Evolutionary conservation across 1,284 basidiomycete genomes (phyloP).

Genomic region (Cryptococcus sp.): DNA sequence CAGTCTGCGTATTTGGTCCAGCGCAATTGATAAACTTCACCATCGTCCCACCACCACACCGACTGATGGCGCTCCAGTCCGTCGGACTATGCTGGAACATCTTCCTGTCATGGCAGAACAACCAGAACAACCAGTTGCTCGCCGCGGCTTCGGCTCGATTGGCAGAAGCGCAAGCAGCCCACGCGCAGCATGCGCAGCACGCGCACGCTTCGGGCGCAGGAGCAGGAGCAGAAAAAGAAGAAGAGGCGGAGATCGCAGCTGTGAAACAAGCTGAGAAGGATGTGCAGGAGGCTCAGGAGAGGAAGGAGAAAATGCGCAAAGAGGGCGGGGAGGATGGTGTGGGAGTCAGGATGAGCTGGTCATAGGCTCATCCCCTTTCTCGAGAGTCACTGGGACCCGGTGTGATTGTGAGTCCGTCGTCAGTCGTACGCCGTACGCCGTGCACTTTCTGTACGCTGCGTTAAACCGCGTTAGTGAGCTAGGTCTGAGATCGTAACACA

Average conservation of each 20-base stretch:
- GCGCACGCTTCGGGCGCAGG: background rate
- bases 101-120: conserved; percentile 44
- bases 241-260: conserved; percentile 10
- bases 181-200: conserved; percentile 13
- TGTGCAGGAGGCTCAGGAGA: conserved; percentile 24
- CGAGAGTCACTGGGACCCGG: too few species aligned
- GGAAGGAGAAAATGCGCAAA: conserved; percentile 27
- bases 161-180: conserved; percentile 28
- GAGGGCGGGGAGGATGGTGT: conserved; percentile 40
- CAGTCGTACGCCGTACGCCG: too few species aligned
- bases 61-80: conserved; percentile 73
- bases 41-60: conserved; percentile 73
- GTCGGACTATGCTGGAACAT: conserved; percentile 79
- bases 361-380: conserved; percentile 5
- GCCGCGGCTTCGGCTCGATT: conserved; percentile 20
- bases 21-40: conserved; percentile 80
- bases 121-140: conserved; percentile 39
- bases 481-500: too few species aligned
- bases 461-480: too few species aligned
- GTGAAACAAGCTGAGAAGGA: conserved; percentile 22
- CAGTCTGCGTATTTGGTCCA: conserved; percentile 67
- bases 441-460: too few species aligned
- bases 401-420: too few species aligned
- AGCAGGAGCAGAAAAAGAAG: conserved; percentile 5
- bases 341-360: conserved; percentile 41